phyloP scores from a whole-genome alignment of 495 filamentous ascomycete genomes.

The Platismatia glauca region DNA sequence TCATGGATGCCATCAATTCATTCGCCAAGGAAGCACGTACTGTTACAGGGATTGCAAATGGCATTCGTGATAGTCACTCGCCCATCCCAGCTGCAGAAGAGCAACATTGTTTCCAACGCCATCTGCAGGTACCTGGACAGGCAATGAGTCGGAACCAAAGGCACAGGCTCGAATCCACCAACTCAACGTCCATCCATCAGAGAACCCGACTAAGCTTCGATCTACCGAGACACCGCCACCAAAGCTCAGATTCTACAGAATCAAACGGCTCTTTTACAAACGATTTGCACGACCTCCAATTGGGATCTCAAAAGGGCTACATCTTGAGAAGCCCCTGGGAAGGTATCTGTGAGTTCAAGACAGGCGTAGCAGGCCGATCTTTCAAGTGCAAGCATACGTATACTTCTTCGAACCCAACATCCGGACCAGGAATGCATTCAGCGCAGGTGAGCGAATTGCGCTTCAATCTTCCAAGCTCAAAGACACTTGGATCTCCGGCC shows the following conservation, averaged over 20 bases:
- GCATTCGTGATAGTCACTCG: not conserved
- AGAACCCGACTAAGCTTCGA: conserved; percentile 4
- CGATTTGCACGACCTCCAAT: conserved; percentile 2
- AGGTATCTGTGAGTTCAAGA: conserved; percentile 72
- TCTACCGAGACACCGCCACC: conserved; percentile 11
- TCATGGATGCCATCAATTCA: conserved; percentile 20
- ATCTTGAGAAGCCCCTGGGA: conserved; percentile 78
- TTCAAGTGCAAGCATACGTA: conserved; percentile 67
- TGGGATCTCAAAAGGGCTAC: conserved; percentile 38
- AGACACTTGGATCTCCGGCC: conserved; percentile 13
- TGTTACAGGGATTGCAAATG: not conserved
- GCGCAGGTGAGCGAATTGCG: conserved; percentile 73
- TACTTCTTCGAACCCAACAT: conserved; percentile 33
- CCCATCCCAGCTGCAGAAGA: not conserved
- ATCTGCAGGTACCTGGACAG: conserved; percentile 4
- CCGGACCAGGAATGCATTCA: conserved; percentile 27
- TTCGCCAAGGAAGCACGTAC: not conserved
- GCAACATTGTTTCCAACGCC: conserved; percentile 3
- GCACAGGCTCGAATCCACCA: not conserved
- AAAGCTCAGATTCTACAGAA: conserved; percentile 5
- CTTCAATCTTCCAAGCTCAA: conserved; percentile 64
- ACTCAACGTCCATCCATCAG: not conserved
- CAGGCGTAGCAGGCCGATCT: conserved; percentile 60
- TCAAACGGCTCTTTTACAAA: not conserved
- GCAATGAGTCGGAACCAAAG: not conserved